A percentile compares a stretch with the other conserved stretches of the same genome.
Evolutionary conservation across 2,329 filamentous ascomycete genomes (phyloP).

Genomic region (Leptodontidium sp.): DNA sequence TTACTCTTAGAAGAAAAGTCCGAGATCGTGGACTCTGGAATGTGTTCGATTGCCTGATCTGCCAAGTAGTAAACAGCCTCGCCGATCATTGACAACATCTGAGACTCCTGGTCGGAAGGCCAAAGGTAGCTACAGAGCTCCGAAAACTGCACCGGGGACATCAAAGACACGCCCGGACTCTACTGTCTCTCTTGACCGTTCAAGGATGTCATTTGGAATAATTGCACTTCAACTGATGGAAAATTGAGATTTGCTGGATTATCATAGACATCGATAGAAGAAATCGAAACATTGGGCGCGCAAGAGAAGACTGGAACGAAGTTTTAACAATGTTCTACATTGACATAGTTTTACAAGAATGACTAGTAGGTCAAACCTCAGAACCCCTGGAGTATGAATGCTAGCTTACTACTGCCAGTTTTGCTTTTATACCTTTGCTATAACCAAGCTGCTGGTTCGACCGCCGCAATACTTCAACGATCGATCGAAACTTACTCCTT

Average conservation of each 20-base stretch:
- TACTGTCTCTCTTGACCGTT: constrained; percentile 10
- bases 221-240: constrained; percentile 15
- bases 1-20: constrained; percentile 7
- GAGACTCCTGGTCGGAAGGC: neutral
- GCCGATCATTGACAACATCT: constrained; percentile 2
- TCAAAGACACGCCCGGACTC: constrained; percentile 13
- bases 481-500: neutral
- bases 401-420: too few species aligned
- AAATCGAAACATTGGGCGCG: too few species aligned
- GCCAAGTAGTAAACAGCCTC: constrained; percentile 21
- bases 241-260: constrained; percentile 3
- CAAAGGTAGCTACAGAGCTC: constrained; percentile 9
- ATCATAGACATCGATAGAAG: constrained; percentile 15
- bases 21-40: constrained; percentile 7
- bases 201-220: constrained; percentile 13
- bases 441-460: too few species aligned
- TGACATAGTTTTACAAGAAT: too few species aligned
- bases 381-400: too few species aligned
- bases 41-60: constrained; percentile 2
- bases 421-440: too few species aligned
- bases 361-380: too few species aligned
- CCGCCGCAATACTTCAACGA: neutral
- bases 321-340: too few species aligned
- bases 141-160: constrained; percentile 10
- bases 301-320: too few species aligned